Conservation (phyloP, 495 filamentous ascomycete genomes). For the Hypoxylon fuscum region DNA sequence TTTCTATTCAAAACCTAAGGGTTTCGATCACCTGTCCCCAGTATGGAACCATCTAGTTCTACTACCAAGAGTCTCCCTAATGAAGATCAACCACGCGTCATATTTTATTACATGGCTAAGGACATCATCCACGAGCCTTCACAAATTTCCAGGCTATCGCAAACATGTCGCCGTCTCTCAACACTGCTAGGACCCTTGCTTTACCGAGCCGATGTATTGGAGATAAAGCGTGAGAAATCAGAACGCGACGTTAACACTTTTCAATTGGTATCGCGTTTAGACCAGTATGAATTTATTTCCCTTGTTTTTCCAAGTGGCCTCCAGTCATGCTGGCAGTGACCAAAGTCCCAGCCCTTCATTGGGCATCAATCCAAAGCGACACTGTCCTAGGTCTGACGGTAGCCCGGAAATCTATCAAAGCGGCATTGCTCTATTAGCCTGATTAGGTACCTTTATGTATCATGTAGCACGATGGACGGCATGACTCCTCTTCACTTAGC, state of each 20-base stretch:
- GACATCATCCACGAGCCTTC: not conserved
- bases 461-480: not conserved
- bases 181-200: not conserved
- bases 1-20: too few relatives aligned
- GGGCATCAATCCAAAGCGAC: not conserved
- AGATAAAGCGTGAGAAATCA: not conserved
- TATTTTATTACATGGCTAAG: not conserved
- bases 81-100: not conserved
- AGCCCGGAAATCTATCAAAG: slow-evolving; percentile 4
- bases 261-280: too few relatives aligned
- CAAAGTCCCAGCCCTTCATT: slow-evolving; percentile 1
- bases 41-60: too few relatives aligned
- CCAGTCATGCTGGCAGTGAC: too few relatives aligned
- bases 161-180: not conserved
- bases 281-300: too few relatives aligned
- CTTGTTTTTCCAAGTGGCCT: too few relatives aligned
- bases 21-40: too few relatives aligned
- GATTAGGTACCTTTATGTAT: not conserved
- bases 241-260: not conserved
- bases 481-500: not conserved
- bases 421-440: not conserved
- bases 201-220: slow-evolving; percentile 4
- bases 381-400: not conserved
- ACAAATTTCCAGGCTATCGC: slow-evolving; percentile 1
- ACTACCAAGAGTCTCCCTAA: too few relatives aligned